These are phyloP conservation scores for Fusarium mangiferae DNA, from an alignment of 2,329 filamentous ascomycete species.

Conservation along the genomic window DNA sequence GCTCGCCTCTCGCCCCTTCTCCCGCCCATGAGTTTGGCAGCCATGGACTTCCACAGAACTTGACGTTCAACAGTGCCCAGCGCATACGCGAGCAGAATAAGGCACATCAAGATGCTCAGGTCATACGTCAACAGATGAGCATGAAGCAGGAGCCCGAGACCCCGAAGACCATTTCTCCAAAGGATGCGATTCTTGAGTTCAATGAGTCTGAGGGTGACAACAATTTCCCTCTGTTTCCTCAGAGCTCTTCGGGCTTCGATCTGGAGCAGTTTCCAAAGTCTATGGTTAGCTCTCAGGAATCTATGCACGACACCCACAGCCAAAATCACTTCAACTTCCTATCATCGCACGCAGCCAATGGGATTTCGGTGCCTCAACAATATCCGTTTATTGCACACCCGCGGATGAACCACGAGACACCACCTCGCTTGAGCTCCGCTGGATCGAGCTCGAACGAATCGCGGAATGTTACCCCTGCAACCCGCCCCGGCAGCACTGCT, in stretches of 20 bases:
- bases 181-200: slow-evolving; percentile 90
- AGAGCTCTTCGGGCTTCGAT: slow-evolving; percentile 61
- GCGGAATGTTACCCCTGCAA: slow-evolving; percentile 46
- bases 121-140: slow-evolving; percentile 55
- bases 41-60: slow-evolving; percentile 24
- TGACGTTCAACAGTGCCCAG: slow-evolving; percentile 63
- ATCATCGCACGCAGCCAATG: slow-evolving; percentile 50
- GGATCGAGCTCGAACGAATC: slow-evolving; percentile 53
- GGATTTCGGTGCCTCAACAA: slow-evolving; percentile 59
- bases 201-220: slow-evolving; percentile 77
- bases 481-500: slow-evolving; percentile 68
- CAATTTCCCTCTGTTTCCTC: slow-evolving; percentile 78
- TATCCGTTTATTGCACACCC: slow-evolving; percentile 60
- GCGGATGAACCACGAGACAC: slow-evolving; percentile 48
- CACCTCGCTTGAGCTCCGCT: slow-evolving; percentile 55
- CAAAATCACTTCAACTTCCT: slow-evolving; percentile 47
- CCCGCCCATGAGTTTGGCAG: slow-evolving; percentile 56
- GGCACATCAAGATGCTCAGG: slow-evolving; percentile 66
- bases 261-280: slow-evolving; percentile 54
- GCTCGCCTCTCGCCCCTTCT: slow-evolving; percentile 68
- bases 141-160: slow-evolving; percentile 57
- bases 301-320: slow-evolving; percentile 27
- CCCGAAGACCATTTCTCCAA: slow-evolving; percentile 92
- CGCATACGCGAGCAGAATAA: slow-evolving; percentile 70
- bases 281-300: slow-evolving; percentile 35